Percentiles rank a stretch among this genome's conserved stretches.
These are phyloP conservation scores for Fagus crenata DNA, from an alignment of 306 rosid genomes.

Conservation along the genomic window DNA sequence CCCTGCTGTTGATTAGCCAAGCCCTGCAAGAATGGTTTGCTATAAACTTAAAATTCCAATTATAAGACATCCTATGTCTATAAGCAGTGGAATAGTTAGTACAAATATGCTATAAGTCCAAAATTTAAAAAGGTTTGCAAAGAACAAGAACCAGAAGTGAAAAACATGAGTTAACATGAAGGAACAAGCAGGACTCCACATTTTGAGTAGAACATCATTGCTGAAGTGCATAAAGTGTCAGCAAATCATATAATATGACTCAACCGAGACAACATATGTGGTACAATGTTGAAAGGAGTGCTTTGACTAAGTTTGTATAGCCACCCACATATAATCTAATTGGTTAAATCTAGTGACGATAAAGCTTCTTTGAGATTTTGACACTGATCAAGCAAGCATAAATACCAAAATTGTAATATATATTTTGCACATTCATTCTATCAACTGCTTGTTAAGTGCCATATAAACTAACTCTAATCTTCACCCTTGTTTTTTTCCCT, in stretches of 20 bases:
- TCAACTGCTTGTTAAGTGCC: neutral
- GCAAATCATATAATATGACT: too few species aligned
- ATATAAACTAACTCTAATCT: neutral
- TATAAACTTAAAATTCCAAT: conserved; percentile 18
- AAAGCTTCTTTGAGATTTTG: neutral
- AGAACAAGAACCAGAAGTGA: neutral
- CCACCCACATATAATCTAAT: neutral
- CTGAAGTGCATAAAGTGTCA: neutral
- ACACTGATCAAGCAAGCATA: neutral
- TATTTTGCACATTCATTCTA: neutral
- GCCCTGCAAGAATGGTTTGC: conserved; percentile 48
- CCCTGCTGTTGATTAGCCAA: conserved; percentile 72
- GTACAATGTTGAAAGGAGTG: neutral
- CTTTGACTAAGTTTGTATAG: neutral
- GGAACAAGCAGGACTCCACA: neutral
- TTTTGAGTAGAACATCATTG: neutral
- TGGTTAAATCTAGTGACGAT: too few species aligned
- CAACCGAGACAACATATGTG: neutral
- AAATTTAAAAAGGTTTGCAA: neutral
- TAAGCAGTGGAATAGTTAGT: neutral
- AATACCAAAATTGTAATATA: neutral
- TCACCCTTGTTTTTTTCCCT: neutral
- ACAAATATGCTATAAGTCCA: neutral
- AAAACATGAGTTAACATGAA: neutral
- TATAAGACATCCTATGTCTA: neutral